Evolutionary conservation across 257 asterid genomes (phyloP).

Genomic region (Solanum bukasovii): DNA sequence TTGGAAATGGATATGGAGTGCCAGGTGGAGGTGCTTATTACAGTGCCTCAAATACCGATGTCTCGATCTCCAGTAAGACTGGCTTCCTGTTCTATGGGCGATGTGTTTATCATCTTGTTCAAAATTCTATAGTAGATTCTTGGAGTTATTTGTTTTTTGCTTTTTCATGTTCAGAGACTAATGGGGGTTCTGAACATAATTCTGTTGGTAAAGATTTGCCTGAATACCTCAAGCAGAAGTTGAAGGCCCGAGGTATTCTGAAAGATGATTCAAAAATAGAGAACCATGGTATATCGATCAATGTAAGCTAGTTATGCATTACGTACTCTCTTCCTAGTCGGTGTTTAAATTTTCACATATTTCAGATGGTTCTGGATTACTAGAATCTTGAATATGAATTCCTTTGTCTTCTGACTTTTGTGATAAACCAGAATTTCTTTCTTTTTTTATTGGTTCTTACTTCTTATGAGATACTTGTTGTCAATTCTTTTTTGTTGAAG

Average conservation of each 20-base stretch:
- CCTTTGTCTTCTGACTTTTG: background rate
- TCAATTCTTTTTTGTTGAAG: background rate
- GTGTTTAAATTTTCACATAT: background rate
- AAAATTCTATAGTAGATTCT: background rate
- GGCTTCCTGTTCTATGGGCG: background rate
- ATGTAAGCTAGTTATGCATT: constrained; percentile 25
- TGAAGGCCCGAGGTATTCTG: constrained; percentile 89
- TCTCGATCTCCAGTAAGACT: constrained; percentile 29
- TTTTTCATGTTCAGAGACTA: constrained; percentile 17
- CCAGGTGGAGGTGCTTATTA: constrained; percentile 96
- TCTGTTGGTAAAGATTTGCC: constrained; percentile 51
- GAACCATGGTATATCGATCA: constrained; percentile 17
- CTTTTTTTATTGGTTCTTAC: background rate
- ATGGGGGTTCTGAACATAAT: constrained; percentile 33
- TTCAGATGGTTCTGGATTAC: background rate
- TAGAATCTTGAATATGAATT: background rate
- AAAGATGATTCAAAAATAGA: constrained; percentile 34
- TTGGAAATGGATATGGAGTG: constrained; percentile 99
- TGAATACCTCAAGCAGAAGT: constrained; percentile 81
- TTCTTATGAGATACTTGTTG: background rate
- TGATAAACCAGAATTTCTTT: background rate
- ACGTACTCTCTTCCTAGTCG: background rate
- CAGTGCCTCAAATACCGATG: constrained; percentile 30
- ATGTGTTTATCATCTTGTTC: background rate
- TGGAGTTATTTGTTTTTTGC: background rate